Percentiles rank a stretch among this genome's conserved stretches.
phyloP scores from a whole-genome alignment of 148 eudicot genomes.

The Vaccinium vitisidaea region DNA sequence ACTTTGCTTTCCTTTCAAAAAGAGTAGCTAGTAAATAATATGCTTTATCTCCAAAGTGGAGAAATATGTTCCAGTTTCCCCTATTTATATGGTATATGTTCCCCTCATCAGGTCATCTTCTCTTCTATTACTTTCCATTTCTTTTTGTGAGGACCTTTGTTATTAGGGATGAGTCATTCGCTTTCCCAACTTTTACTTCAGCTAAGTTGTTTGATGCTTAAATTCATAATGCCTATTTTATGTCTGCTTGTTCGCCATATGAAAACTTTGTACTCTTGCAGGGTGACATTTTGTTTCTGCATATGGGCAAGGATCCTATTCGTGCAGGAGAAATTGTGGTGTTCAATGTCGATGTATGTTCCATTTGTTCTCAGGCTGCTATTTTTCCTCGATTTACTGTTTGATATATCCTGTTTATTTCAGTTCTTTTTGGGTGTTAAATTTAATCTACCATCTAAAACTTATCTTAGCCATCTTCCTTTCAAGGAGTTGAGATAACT shows the following conservation, averaged over 20 bases:
- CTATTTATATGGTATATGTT: not conserved
- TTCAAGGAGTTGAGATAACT: not conserved
- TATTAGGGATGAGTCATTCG: not conserved
- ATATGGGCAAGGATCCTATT: constrained; percentile 35
- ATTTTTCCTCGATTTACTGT: not conserved
- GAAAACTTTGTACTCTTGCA: constrained; percentile 22
- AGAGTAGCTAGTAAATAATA: no score
- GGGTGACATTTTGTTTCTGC: constrained; percentile 56
- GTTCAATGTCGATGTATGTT: constrained; percentile 57
- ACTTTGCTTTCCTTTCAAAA: not conserved
- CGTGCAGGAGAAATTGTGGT: constrained; percentile 77
- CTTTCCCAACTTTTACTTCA: constrained; percentile 1
- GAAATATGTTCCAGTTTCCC: not conserved
- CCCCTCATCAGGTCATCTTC: not conserved
- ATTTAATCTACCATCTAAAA: not conserved
- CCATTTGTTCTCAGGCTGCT: not conserved
- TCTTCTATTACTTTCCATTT: not conserved
- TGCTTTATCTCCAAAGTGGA: not conserved
- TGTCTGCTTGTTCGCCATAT: not conserved
- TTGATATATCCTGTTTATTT: not conserved
- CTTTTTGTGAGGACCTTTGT: not conserved
- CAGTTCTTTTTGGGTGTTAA: not conserved
- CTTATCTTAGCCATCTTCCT: not conserved
- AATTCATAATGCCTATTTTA: not conserved
- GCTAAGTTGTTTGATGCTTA: not conserved